Conservation (phyloP, 805 yeast species). For the Hemisphaericaspora nanyangensis region DNA sequence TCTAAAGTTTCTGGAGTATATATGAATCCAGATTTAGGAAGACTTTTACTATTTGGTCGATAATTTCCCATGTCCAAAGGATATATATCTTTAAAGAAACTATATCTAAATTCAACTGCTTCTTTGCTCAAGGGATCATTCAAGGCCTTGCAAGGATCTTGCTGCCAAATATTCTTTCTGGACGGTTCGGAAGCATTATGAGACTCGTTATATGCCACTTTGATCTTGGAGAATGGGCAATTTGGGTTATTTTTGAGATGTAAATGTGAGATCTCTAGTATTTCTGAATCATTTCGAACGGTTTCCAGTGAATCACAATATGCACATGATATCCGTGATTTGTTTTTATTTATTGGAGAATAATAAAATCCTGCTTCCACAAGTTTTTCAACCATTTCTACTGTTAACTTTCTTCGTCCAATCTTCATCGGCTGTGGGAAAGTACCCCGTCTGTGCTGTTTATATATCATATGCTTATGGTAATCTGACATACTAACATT, state of each 20-base stretch:
- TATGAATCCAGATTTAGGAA: slow-evolving; percentile 46
- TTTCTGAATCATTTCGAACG: not conserved
- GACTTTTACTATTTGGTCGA: slow-evolving; percentile 34
- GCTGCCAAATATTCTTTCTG: not conserved
- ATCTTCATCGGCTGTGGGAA: slow-evolving; percentile 18
- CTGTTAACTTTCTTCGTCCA: slow-evolving; percentile 2
- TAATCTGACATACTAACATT: not conserved
- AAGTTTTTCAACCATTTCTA: slow-evolving; percentile 19
- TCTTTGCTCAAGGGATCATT: slow-evolving; percentile 23
- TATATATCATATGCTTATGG: slow-evolving; percentile 15
- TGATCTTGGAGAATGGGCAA: not conserved
- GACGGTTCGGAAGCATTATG: not conserved
- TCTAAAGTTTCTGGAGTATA: slow-evolving; percentile 24
- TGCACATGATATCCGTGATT: slow-evolving; percentile 55
- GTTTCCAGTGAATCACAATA: slow-evolving; percentile 43
- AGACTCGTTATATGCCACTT: not conserved
- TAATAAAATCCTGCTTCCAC: slow-evolving; percentile 61
- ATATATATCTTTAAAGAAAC: slow-evolving; percentile 34
- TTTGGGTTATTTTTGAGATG: not conserved
- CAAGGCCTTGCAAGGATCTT: not conserved
- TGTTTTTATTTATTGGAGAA: slow-evolving; percentile 44
- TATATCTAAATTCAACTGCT: slow-evolving; percentile 28
- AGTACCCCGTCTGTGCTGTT: slow-evolving; percentile 18
- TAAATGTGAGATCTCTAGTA: not conserved
- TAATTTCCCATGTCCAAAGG: slow-evolving; percentile 46